A percentile compares a stretch with the other conserved stretches of the same genome.
phyloP scores from a whole-genome alignment of 192 early-diverging fungal genomes.

The Podila clonocystis region DNA sequence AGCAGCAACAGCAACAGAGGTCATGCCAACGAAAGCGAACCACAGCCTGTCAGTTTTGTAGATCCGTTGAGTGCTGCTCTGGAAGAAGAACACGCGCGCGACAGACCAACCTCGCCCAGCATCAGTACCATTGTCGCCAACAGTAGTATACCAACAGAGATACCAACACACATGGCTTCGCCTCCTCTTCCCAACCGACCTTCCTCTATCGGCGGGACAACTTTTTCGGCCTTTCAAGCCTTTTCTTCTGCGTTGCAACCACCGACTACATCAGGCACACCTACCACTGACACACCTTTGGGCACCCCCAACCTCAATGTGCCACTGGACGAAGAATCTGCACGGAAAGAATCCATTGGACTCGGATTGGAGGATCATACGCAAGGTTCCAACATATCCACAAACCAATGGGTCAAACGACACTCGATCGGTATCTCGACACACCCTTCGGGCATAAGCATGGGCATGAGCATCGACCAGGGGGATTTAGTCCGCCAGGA shows the following conservation, averaged over 20 bases:
- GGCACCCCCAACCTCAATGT: not conserved
- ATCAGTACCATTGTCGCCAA: conserved; percentile 9
- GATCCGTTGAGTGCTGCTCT: conserved; percentile 26
- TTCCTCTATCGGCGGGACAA: conserved; percentile 15
- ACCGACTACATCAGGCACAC: not conserved
- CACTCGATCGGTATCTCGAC: conserved; percentile 27
- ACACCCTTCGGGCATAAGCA: conserved; percentile 23
- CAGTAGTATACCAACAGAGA: conserved; percentile 38
- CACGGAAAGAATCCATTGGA: conserved; percentile 2
- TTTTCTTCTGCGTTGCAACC: conserved; percentile 19
- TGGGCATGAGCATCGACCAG: conserved; percentile 21
- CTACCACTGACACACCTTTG: not conserved
- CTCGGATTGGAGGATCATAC: conserved; percentile 7
- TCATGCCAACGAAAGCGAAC: not conserved
- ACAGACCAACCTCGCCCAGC: conserved; percentile 9
- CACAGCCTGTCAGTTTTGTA: conserved; percentile 7
- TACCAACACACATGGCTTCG: conserved; percentile 40
- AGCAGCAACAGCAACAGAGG: not conserved
- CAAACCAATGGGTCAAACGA: conserved; percentile 11
- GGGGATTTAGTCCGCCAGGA: conserved; percentile 34
- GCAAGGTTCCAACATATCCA: not conserved
- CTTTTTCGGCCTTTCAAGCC: conserved; percentile 29
- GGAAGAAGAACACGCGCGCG: not conserved
- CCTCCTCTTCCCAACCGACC: conserved; percentile 35
- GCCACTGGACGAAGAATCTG: not conserved